Conservation (phyloP, 2,329 filamentous ascomycete species). For the Alternaria hordeiaustralica region DNA sequence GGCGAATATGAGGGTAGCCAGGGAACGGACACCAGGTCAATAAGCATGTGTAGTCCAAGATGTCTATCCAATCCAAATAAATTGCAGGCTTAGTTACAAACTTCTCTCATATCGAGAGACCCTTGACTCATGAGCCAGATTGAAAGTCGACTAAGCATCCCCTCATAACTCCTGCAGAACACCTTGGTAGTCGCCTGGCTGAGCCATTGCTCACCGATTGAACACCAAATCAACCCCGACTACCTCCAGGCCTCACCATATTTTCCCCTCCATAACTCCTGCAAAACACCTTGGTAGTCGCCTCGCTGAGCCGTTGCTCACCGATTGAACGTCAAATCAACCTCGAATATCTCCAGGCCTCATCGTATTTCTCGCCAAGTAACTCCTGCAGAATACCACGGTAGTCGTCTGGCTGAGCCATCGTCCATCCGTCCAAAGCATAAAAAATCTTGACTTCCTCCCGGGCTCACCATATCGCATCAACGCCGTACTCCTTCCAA, state of each 20-base stretch:
- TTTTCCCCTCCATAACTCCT: not conserved
- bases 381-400: not conserved
- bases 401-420: not conserved
- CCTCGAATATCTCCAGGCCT: not conserved
- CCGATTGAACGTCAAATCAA: not conserved
- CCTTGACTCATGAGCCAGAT: too few species aligned
- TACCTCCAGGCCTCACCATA: not conserved
- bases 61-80: not conserved
- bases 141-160: too few species aligned
- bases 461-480: not conserved
- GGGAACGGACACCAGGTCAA: slow-evolving; percentile 18
- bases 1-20: slow-evolving; percentile 65
- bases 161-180: not conserved
- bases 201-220: not conserved
- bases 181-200: not conserved
- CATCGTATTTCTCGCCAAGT: not conserved
- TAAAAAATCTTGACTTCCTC: slow-evolving; percentile 1
- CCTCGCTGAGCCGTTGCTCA: not conserved
- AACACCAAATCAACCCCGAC: not conserved
- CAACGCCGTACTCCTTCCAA: not conserved
- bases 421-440: accelerated
- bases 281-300: not conserved
- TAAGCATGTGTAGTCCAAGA: not conserved
- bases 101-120: too few species aligned
- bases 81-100: not conserved